A percentile compares a stretch with the other conserved stretches of the same genome.
Conservation (phyloP, 108 stramenopile genomes). For the Fistulifera solaris region DNA sequence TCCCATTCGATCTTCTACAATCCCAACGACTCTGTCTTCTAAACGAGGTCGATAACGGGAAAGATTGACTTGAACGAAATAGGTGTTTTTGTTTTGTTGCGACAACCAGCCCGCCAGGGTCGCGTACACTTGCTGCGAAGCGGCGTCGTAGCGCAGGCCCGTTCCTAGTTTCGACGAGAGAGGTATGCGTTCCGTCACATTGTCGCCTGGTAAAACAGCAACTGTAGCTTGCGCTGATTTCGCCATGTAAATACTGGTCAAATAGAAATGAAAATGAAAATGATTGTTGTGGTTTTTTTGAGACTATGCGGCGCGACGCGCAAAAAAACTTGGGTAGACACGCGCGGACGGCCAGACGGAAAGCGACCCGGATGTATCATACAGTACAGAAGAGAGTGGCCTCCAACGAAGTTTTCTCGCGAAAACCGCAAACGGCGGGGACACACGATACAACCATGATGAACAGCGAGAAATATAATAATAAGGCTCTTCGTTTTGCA, state of each 20-base stretch:
- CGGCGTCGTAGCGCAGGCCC: constrained; percentile 20
- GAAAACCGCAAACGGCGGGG: too few relatives aligned
- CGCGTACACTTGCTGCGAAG: constrained; percentile 16
- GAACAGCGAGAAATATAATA: too few relatives aligned
- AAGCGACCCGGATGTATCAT: too few relatives aligned
- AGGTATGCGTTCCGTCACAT: constrained; percentile 26
- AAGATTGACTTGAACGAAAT: constrained; percentile 22
- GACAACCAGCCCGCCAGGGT: constrained; percentile 31
- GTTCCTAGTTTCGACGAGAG: constrained; percentile 21
- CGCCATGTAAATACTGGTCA: not conserved
- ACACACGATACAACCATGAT: too few relatives aligned
- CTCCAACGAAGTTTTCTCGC: too few relatives aligned
- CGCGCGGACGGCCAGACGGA: too few relatives aligned
- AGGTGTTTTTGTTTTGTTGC: constrained; percentile 15
- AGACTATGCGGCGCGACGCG: too few relatives aligned
- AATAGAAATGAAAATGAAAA: not conserved
- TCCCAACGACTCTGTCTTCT: constrained; percentile 72
- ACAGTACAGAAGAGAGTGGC: too few relatives aligned
- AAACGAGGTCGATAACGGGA: constrained; percentile 34
- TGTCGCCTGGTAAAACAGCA: constrained; percentile 33
- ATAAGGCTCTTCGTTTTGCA: too few relatives aligned
- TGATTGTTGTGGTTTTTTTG: not conserved
- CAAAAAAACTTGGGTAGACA: too few relatives aligned
- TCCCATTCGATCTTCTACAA: constrained; percentile 73
- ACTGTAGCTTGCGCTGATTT: not conserved